Percentiles rank a stretch among this genome's conserved stretches.
phyloP scores from a whole-genome alignment of 371 early-diverging fungal species.

The Zychaea mexicana region DNA sequence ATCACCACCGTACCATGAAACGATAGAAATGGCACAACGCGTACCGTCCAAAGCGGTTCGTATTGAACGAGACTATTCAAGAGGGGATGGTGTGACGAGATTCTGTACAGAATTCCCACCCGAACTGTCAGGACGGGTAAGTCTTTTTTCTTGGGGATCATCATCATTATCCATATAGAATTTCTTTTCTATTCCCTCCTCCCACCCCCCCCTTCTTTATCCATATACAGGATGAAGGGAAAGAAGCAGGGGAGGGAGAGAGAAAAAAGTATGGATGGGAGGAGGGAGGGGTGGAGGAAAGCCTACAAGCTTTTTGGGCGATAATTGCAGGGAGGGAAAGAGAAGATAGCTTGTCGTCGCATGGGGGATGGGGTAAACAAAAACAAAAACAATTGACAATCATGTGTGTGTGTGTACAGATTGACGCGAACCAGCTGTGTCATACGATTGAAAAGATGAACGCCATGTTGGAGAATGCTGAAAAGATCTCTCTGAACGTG shows the following conservation, averaged over 20 bases:
- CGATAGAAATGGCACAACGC: neutral
- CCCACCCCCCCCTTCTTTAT: neutral
- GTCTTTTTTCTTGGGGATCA: neutral
- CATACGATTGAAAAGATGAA: conserved; percentile 48
- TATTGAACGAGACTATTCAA: conserved; percentile 51
- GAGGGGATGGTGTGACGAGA: conserved; percentile 52
- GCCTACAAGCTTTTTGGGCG: no score
- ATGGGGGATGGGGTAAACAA: neutral
- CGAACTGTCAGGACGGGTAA: conserved; percentile 44
- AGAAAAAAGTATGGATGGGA: no score
- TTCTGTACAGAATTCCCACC: conserved; percentile 42
- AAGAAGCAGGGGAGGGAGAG: neutral
- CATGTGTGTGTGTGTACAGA: neutral
- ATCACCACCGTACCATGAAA: neutral
- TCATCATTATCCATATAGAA: no score
- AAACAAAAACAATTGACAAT: neutral
- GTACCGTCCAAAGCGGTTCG: conserved; percentile 15
- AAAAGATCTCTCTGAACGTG: conserved; percentile 38
- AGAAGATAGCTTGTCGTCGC: neutral
- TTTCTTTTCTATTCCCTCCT: no score
- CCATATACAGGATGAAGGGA: neutral
- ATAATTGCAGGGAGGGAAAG: no score
- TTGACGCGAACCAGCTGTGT: conserved; percentile 12
- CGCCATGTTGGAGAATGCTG: conserved; percentile 38
- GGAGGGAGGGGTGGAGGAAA: no score